Base-by-base conservation (phyloP, 1,139 yeast genomes). In the Zygotorulaspora mrakii region DNA sequence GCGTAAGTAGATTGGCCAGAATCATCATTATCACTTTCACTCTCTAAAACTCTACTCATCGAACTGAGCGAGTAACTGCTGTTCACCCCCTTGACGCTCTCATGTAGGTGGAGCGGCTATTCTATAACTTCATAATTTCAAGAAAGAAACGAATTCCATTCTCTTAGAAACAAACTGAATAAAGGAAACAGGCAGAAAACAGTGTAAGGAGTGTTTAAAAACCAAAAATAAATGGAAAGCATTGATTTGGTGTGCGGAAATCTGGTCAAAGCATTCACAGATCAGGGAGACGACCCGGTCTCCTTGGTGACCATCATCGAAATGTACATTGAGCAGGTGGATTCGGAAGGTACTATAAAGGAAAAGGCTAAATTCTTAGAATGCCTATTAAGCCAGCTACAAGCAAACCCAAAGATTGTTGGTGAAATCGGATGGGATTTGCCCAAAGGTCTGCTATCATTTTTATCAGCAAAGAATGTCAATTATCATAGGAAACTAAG, bases 401-500 rank as follows among this genome's bases (percentile, higher is more conserved):
- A 45, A 13, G 32, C 37, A 3, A 30, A 50, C 20, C 44, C 49
- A 4, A 45, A 47, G 2, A 35, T 50, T 25, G 47, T 48, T 2
- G 40, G 42, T 3, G 84, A 82, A 52, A 77, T 87, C 45, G 95
- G 94, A 2, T 88, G 96, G 96, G 96, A 88, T 61, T 59, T 88
- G 23, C 95, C 95, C 0, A 71, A 69, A 23, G 62, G 85, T 37
- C 53, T 88, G 12, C 58, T 86, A 33, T 64, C 65, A 5, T 78
- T 68, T 33, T 30, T 45, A 9, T 52, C 42, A 38, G 44, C 46
- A 6, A 53, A 46, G 32, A 52, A 54, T 23, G 58, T 67, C 22
- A 42, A 46, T 8, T 45, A 35, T 2, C 20, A 50, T 18, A 31
- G 32, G 11, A 43, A 39, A 11, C 35, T 59, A 22, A 37, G 44